A percentile compares a stretch with the other conserved stretches of the same genome.
Conservation (phyloP, 2,329 filamentous ascomycete genomes). For the Zarea fungicola region DNA sequence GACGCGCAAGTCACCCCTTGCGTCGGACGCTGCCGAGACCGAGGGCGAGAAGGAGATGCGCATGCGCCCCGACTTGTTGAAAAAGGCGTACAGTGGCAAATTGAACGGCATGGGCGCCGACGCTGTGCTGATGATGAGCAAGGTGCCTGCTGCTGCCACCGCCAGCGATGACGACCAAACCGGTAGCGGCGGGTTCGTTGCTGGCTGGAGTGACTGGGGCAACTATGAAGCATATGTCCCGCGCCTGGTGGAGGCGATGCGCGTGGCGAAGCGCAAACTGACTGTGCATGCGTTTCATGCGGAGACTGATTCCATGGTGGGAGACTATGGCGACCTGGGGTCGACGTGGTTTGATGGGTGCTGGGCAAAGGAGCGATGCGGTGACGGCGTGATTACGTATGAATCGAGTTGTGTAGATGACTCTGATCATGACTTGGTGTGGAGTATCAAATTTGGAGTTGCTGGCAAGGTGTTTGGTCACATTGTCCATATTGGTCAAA, state of each 20-base stretch:
- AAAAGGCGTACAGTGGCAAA: constrained; percentile 18
- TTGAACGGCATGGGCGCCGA: constrained; percentile 24
- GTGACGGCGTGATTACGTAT: constrained; percentile 19
- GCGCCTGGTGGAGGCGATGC: constrained; percentile 19
- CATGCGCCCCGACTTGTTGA: constrained; percentile 16
- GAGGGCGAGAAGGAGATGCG: constrained; percentile 19
- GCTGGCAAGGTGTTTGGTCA: constrained; percentile 17
- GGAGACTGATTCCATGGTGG: constrained; percentile 25
- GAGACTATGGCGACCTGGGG: constrained; percentile 20
- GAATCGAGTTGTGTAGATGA: constrained; percentile 18
- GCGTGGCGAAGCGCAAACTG: constrained; percentile 15
- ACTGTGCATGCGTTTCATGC: constrained; percentile 24
- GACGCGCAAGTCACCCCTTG: too few species aligned
- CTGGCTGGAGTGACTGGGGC: constrained; percentile 26
- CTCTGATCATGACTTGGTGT: constrained; percentile 24
- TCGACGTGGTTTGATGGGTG: constrained; percentile 25
- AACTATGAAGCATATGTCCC: constrained; percentile 26
- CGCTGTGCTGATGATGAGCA: constrained; percentile 24
- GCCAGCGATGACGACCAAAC: too few species aligned
- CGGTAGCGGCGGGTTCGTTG: constrained; percentile 5
- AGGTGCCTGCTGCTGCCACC: constrained; percentile 4
- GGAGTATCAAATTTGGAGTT: constrained; percentile 19
- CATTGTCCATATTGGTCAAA: constrained; percentile 9
- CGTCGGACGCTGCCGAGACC: too few species aligned
- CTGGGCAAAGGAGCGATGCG: constrained; percentile 17